These are phyloP conservation scores for Inga oerstediana DNA, from an alignment of 306 rosid genomes.

Conservation along the genomic window DNA sequence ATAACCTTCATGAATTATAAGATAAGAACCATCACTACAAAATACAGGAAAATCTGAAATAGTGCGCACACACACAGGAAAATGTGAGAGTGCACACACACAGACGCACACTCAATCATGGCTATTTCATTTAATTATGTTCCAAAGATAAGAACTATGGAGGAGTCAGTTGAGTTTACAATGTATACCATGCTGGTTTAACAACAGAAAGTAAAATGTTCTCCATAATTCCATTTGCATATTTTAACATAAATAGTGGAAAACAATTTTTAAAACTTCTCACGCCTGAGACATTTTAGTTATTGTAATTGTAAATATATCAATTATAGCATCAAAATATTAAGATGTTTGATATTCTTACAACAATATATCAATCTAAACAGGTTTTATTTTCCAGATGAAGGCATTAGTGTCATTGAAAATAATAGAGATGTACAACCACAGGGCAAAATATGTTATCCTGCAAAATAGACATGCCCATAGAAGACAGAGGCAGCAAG, in stretches of 20 bases:
- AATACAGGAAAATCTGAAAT: neutral
- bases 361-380: neutral
- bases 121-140: neutral
- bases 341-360: neutral
- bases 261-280: neutral
- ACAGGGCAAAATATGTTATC: neutral
- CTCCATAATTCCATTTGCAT: neutral
- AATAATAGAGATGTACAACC: neutral
- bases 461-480: neutral
- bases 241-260: neutral
- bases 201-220: neutral
- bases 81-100: neutral
- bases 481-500: neutral
- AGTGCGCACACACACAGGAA: neutral
- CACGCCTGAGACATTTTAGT: neutral
- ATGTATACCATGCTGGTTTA: too few species aligned
- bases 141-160: neutral
- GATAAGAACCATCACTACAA: constrained; percentile 17
- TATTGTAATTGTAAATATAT: neutral
- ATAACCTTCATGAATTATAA: constrained; percentile 64
- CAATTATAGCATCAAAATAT: neutral
- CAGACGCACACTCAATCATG: neutral
- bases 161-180: neutral
- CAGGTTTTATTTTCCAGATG: neutral
- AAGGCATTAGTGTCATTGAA: neutral